Evolutionary conservation across 1,284 basidiomycete genomes (phyloP).

Genomic region (Naganishia albida): DNA sequence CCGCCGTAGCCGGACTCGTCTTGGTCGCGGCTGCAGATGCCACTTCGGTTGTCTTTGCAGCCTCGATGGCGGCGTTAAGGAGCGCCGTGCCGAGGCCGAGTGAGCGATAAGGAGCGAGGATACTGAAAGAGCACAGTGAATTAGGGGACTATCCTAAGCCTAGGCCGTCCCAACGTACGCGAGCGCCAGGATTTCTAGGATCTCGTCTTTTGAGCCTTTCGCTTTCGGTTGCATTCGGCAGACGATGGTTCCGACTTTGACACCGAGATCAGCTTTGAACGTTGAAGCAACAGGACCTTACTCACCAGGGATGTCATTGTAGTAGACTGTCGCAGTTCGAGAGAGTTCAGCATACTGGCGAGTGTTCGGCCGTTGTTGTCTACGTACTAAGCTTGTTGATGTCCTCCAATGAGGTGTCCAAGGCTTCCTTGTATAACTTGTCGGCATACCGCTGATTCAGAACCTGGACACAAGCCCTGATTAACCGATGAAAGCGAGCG

Average conservation of each 20-base stretch:
- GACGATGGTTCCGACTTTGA: constrained; percentile 47
- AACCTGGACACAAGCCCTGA: constrained; percentile 27
- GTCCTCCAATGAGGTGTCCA: constrained; percentile 48
- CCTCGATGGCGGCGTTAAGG: constrained; percentile 42
- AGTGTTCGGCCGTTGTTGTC: background rate
- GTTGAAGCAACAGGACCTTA: background rate
- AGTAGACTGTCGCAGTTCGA: constrained; percentile 44
- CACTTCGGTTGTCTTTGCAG: constrained; percentile 45
- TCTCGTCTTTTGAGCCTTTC: constrained; percentile 40
- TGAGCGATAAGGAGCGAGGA: constrained; percentile 52
- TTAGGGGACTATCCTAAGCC: background rate
- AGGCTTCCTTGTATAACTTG: constrained; percentile 52
- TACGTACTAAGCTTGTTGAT: constrained; percentile 53
- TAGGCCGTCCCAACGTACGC: constrained; percentile 41
- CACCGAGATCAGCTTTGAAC: background rate
- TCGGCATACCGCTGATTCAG: constrained; percentile 47
- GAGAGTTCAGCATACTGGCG: background rate
- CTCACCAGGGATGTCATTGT: constrained; percentile 49
- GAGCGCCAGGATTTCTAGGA: constrained; percentile 49
- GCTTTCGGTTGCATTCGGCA: constrained; percentile 42
- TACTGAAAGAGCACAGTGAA: constrained; percentile 36
- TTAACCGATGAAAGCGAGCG: constrained; percentile 33
- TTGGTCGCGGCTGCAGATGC: constrained; percentile 44
- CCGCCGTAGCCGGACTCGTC: constrained; percentile 43
- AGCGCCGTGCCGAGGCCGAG: constrained; percentile 50